Percentiles rank a stretch among this genome's conserved stretches.
Evolutionary conservation across 139 green algal genomes (phyloP).

Genomic region (Tetraselmis striata): DNA sequence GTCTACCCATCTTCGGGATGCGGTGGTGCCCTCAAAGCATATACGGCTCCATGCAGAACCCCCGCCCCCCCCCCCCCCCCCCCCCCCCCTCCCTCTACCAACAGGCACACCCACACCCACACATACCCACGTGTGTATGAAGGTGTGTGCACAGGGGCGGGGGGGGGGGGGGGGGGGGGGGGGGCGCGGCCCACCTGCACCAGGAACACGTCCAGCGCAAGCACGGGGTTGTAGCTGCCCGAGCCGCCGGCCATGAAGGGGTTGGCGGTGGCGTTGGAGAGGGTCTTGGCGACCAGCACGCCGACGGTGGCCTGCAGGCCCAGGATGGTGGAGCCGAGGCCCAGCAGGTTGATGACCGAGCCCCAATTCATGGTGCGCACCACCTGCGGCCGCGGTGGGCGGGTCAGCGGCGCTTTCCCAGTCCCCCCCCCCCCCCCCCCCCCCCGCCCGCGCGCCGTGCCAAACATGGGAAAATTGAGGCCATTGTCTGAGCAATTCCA

Average conservation of each 20-base stretch:
- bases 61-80: too few species aligned
- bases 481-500: neutral
- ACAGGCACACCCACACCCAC: too few species aligned
- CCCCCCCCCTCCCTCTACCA: too few species aligned
- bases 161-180: too few species aligned
- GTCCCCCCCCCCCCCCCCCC: too few species aligned
- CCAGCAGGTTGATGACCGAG: constrained; percentile 74
- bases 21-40: too few species aligned
- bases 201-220: constrained; percentile 97
- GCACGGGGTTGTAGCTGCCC: constrained; percentile 83
- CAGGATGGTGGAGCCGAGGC: constrained; percentile 70
- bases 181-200: constrained; percentile 66
- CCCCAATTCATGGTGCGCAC: constrained; percentile 49
- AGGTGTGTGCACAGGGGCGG: too few species aligned
- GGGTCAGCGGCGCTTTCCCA: neutral
- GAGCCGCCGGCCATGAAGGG: constrained; percentile 68
- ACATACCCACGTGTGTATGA: too few species aligned
- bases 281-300: constrained; percentile 94
- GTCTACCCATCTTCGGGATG: too few species aligned
- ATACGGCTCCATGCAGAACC: too few species aligned
- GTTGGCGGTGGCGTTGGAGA: constrained; percentile 82
- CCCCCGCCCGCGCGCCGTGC: neutral
- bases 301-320: constrained; percentile 83
- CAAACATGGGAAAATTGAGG: neutral
- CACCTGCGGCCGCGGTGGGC: constrained; percentile 31